Evolutionary conservation across 2,329 filamentous ascomycete species (phyloP), one percentile per base, ranked within the genome.

Genomic region (Chrysosporium queenslandicum): DNA sequence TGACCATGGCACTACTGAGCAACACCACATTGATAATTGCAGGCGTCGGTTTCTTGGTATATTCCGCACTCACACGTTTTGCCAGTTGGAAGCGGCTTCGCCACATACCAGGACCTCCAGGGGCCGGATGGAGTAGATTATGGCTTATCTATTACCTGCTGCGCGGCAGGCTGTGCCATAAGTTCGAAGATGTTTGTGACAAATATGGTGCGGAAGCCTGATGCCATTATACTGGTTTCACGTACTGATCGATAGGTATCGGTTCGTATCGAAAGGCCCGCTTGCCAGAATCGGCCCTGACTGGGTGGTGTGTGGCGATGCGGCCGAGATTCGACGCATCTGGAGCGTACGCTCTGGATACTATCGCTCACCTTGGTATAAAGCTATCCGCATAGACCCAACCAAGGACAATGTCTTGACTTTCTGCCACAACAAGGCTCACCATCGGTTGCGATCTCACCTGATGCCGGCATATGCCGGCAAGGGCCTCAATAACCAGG

Each of bases 381-480:
- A 37, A 37, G 45, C 45, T 7, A 34, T 47, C 11, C 45, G 45
- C 2, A 37, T 47, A 34, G 45, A 47, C 16, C 29, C 32, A 36
- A 47, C 45, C 12, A 47, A 25, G 12, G 30, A 47, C 29, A 47
- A 30, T 12, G 30, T 47, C 8, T 37, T 47, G 11, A 47, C 27
- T 14, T 29, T 47, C 9, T 36, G 29, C 9, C 30, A 47, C 18
- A 47, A 47, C 30, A 47, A 47, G 18, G 18, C 29, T 14, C 45
- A 47, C 14, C 45, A 47, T 11, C 29, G 45, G 29, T 9, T 37
- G 11, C 45, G 45, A 36, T 23, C 20, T 18, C n/a, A 14, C 30
- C 16, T 47, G 83, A 56, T 75, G 74, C 53, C 70, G 69, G 39
- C 79, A 57, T 81, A 80, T 58, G 74, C 77, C 2, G 77, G 77